A percentile compares a stretch with the other conserved stretches of the same genome.
Conservation (phyloP, 208 protist species). For the Crithidia brevicula region DNA sequence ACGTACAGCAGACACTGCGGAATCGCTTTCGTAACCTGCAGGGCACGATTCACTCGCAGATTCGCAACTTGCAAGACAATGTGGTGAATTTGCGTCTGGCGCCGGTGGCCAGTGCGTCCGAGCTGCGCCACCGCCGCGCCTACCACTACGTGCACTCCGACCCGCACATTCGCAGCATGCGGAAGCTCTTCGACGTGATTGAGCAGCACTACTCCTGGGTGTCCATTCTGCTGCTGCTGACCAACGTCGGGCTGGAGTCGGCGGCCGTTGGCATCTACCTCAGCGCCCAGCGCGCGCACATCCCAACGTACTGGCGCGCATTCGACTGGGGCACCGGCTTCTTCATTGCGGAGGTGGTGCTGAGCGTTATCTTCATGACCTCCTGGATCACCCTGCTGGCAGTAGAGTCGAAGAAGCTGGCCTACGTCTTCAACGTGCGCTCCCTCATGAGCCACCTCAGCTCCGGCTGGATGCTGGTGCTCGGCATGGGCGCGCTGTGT, state of each 20-base stretch:
- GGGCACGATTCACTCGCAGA: slow-evolving; percentile 29
- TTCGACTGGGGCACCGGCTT: slow-evolving; percentile 38
- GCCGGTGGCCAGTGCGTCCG: background rate
- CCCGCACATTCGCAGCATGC: slow-evolving; percentile 41
- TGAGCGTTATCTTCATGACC: slow-evolving; percentile 36
- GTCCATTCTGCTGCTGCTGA: slow-evolving; percentile 36
- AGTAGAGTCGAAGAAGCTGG: slow-evolving; percentile 33
- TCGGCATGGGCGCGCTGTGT: slow-evolving; percentile 23
- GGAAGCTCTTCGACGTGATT: slow-evolving; percentile 52
- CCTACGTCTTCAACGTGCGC: slow-evolving; percentile 29
- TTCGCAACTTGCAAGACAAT: slow-evolving; percentile 39
- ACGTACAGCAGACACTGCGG: slow-evolving; percentile 18
- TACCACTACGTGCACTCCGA: slow-evolving; percentile 32
- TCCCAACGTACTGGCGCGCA: slow-evolving; percentile 16
- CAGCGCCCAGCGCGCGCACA: slow-evolving; percentile 15
- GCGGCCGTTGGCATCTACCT: slow-evolving; percentile 42
- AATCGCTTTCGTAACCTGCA: slow-evolving; percentile 30
- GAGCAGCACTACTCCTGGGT: slow-evolving; percentile 52
- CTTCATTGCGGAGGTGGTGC: slow-evolving; percentile 34
- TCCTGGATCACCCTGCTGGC: slow-evolving; percentile 35
- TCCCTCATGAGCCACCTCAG: slow-evolving; percentile 46
- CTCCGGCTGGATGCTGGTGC: slow-evolving; percentile 37
- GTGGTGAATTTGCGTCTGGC: slow-evolving; percentile 33
- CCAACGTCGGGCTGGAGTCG: slow-evolving; percentile 32
- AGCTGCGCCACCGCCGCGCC: slow-evolving; percentile 14